Conservation (phyloP, 495 filamentous ascomycete species). For the Penicillium dipodomyicola region DNA sequence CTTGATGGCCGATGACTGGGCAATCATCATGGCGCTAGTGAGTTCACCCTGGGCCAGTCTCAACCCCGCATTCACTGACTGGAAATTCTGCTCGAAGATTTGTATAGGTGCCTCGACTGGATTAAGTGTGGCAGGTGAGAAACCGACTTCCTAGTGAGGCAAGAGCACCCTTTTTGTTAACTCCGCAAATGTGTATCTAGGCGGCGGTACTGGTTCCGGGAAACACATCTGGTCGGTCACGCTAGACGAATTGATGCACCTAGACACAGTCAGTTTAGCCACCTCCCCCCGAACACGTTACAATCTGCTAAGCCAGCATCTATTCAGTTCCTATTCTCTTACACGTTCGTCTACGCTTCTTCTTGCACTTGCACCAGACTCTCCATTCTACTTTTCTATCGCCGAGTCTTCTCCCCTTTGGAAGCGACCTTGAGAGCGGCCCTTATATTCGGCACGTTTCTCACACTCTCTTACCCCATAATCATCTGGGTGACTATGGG, state of each 20-base stretch:
- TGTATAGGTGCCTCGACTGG: constrained; percentile 22
- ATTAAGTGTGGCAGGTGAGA: constrained; percentile 28
- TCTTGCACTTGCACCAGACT: constrained; percentile 33
- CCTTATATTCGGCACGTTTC: constrained; percentile 15
- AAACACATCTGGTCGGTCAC: constrained; percentile 31
- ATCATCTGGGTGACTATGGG: constrained; percentile 22
- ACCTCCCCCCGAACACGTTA: background rate
- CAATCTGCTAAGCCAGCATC: background rate
- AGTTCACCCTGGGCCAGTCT: background rate
- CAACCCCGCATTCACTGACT: background rate
- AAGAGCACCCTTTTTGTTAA: too few relatives aligned
- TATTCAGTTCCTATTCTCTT: constrained; percentile 30
- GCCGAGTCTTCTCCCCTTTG: constrained; percentile 32
- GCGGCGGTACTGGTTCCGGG: constrained; percentile 26
- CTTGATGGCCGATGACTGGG: constrained; percentile 36
- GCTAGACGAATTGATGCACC: constrained; percentile 16
- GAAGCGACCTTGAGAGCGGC: constrained; percentile 18
- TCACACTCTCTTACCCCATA: constrained; percentile 24
- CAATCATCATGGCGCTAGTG: constrained; percentile 33
- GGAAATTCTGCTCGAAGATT: background rate
- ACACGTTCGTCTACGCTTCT: constrained; percentile 35
- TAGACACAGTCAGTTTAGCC: constrained; percentile 17
- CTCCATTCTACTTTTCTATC: constrained; percentile 39
- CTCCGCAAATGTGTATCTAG: constrained; percentile 6
- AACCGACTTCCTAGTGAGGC: too few relatives aligned